Base-by-base conservation (phyloP, 208 protist genomes). In the Leishmania arabica region DNA sequence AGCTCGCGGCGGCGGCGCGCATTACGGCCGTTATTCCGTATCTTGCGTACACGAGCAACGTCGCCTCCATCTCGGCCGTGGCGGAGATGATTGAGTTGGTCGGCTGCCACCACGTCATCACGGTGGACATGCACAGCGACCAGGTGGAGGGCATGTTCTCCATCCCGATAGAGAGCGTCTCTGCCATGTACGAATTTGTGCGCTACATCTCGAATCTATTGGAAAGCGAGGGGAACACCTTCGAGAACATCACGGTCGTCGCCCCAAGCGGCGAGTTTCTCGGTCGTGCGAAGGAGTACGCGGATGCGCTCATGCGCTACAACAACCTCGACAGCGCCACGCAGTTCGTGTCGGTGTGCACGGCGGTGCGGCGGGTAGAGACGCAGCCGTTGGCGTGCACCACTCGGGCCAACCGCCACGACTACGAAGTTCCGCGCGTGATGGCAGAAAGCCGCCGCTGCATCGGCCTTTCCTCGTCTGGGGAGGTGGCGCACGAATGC, bases 81-180 rank as follows among this genome's bases (percentile, higher is more conserved):
- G 97, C 98, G 19, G 93, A 99, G 87, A 79, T 98, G 56, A 93
- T 99, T 37, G 91, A 97, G 88, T 81, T 81, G 62, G 93, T 93
- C 83, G 97, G 96, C 56, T 94, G 93, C 73, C 89, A 99, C 49
- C 94, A 98, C 79, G 89, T 98, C 58, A 90, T 99, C 71, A 97
- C 95, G 9, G 91, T 98, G 45, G 98, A 99, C 89, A 90, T 99
- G 85, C 86, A 97, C 78, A 93, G 78, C 71, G 92, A 93, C 42
- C 95, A 99, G 84, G 96, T 99, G 31, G 93, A 99, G 87, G 98
- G 98, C 60, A 98, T 98, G 91, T 99, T 99, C 81, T 90, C 90
- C 62, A 92, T 97, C n/a, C 97, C 97, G n/a, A 81, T 98, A 7
- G 96, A 98, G 86, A 93, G 88, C 74, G 91, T 98, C 80, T 95